Evolutionary conservation across 345 rosid genomes (phyloP), one percentile per base, ranked within the genome.

Genomic region (Gossypium anomalum): DNA sequence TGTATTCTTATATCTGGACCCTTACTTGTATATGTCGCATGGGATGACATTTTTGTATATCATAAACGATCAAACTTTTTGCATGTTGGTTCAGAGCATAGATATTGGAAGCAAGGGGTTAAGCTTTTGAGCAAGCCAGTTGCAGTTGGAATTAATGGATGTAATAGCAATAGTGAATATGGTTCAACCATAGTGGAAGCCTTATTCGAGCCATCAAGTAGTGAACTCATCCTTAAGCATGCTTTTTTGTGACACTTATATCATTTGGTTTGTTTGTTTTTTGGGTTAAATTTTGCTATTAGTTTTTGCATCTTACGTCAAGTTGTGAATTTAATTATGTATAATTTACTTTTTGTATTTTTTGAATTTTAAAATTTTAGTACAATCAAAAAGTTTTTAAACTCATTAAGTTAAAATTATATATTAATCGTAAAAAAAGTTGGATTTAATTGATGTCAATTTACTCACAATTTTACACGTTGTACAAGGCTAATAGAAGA

Each of bases 61-160:
- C 5, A 19, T 65, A 65, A 19, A 65, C 6, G 70, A 65, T 66
- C 12, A 2, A 19, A 34, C 38, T 9, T 72, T 51, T 51, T 73
- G 55, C 70, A 13, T 78, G 23, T 41, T 80, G 29, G 14, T 72
- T 70, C 86, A 94, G 96, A 84, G 72, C 76, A 83, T 56, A 93
- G 93, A 79, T 84, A 78, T 41, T 86, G 93, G 96, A 95, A 93
- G 82, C 97, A 93, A 90, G 99, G 97, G 75, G 94, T 93, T 79
- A 93, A 88, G 82, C 96, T 92, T 77, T 83, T 93, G 56, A n/a
- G 80, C 34, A 71, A 83, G 76, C 97, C 97, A 16, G 84, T 86
- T 43, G 78, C 73, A 60, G 92, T 89, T 22, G 83, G 79, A 73
- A 20, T 19, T 20, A 27, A 12, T 48, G 84, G 75, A 45, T 73